A percentile compares a stretch with the other conserved stretches of the same genome.
Conservation (phyloP, 495 filamentous ascomycete genomes). For the Podospora pseudocomata region DNA sequence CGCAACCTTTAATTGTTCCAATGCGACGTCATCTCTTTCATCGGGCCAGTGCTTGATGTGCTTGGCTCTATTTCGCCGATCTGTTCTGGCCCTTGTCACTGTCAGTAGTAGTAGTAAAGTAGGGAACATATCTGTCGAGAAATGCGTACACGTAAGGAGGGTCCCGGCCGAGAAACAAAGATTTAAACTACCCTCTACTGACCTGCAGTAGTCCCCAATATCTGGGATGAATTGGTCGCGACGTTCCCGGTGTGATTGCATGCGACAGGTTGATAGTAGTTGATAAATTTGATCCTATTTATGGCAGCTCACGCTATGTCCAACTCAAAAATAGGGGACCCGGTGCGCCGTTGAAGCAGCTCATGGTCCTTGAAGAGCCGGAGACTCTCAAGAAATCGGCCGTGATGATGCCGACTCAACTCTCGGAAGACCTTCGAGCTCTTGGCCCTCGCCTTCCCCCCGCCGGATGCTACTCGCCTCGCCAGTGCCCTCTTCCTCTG, state of each 20-base stretch:
- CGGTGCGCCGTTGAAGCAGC: not conserved
- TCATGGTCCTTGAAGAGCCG: not conserved
- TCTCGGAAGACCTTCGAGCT: not conserved
- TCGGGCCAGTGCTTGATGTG: not conserved
- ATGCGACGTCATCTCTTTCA: not conserved
- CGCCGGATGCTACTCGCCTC: not conserved
- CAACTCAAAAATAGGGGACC: not conserved
- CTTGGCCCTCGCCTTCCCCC: not conserved
- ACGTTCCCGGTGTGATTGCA: constrained; percentile 5
- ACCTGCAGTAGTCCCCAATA: not conserved
- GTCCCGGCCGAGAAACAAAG: not conserved
- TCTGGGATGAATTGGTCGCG: not conserved
- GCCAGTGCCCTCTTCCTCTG: not conserved
- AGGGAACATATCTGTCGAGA: not conserved
- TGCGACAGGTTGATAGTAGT: not conserved
- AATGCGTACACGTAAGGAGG: not conserved
- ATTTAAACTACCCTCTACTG: not conserved
- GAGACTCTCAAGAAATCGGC: not conserved
- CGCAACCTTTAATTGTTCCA: not conserved
- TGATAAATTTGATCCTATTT: constrained; percentile 4
- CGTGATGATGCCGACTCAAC: not conserved
- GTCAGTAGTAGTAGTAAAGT: not conserved
- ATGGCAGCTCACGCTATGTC: not conserved
- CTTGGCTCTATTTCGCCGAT: not conserved
- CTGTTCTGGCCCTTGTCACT: not conserved